Evolutionary conservation across 169 alveolate species (phyloP).

Genomic region (Eimeria sp.): DNA sequence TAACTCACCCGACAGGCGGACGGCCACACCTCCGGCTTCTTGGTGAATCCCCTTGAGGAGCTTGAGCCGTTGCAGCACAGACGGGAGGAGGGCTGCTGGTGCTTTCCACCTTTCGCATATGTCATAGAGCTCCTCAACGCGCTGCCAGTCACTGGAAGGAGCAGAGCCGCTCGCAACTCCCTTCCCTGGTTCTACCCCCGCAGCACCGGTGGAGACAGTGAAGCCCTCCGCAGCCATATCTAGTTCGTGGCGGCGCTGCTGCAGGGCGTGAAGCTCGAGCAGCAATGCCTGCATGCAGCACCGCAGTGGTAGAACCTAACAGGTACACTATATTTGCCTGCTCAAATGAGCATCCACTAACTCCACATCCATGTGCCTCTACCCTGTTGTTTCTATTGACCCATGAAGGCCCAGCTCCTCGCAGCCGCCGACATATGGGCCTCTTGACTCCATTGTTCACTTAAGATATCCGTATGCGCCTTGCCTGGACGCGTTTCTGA

Average conservation of each 20-base stretch:
- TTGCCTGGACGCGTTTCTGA: constrained; percentile 76
- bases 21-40: constrained; percentile 82
- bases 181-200: neutral
- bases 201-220: neutral
- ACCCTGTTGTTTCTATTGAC: neutral
- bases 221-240: constrained; percentile 61
- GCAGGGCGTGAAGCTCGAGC: constrained; percentile 79
- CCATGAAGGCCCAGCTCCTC: neutral
- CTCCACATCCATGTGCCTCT: neutral
- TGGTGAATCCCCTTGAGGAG: constrained; percentile 77
- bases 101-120: constrained; percentile 81
- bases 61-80: constrained; percentile 75
- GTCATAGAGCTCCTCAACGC: constrained; percentile 78
- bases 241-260: constrained; percentile 80
- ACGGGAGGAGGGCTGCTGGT: constrained; percentile 78
- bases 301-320: neutral
- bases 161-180: constrained; percentile 18
- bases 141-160: constrained; percentile 72
- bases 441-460: neutral
- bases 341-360: neutral
- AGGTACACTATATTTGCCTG: neutral
- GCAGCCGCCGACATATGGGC: neutral
- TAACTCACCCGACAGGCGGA: constrained; percentile 75
- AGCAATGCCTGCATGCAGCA: constrained; percentile 55
- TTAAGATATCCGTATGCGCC: neutral